Evolutionary conservation across 495 filamentous ascomycete species (phyloP).

Genomic region (Tuber melanosporum): DNA sequence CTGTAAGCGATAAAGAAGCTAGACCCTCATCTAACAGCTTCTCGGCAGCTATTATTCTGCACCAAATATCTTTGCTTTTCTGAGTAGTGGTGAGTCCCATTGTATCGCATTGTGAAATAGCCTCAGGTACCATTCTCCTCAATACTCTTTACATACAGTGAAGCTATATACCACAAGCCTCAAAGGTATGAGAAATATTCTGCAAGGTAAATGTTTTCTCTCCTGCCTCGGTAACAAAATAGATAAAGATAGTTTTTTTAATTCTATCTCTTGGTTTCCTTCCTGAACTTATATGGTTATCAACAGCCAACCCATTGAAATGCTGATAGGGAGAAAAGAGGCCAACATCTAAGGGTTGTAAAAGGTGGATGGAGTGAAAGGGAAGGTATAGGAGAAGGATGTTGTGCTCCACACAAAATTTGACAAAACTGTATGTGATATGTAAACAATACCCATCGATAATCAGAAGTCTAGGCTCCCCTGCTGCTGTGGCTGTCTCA

Average conservation of each 20-base stretch:
- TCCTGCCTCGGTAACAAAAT: neutral
- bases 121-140: neutral
- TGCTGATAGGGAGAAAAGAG: constrained; percentile 6
- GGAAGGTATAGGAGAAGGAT: constrained; percentile 41
- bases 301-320: constrained; percentile 5
- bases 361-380: constrained; percentile 26
- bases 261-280: neutral
- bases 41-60: neutral
- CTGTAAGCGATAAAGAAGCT: neutral
- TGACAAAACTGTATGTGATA: no score
- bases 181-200: neutral
- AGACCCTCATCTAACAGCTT: neutral
- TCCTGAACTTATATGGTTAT: neutral
- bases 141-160: neutral
- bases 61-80: neutral
- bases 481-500: no score
- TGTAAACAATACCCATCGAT: no score
- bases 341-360: constrained; percentile 11
- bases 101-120: neutral
- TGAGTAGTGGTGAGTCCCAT: neutral
- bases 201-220: neutral
- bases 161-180: neutral
- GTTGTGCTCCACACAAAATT: no score
- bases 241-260: neutral
- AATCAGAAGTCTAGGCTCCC: no score